A percentile compares a stretch with the other conserved stretches of the same genome.
Conservation (phyloP, 352 stramenopile genomes). For the Phytophthora brassicae region DNA sequence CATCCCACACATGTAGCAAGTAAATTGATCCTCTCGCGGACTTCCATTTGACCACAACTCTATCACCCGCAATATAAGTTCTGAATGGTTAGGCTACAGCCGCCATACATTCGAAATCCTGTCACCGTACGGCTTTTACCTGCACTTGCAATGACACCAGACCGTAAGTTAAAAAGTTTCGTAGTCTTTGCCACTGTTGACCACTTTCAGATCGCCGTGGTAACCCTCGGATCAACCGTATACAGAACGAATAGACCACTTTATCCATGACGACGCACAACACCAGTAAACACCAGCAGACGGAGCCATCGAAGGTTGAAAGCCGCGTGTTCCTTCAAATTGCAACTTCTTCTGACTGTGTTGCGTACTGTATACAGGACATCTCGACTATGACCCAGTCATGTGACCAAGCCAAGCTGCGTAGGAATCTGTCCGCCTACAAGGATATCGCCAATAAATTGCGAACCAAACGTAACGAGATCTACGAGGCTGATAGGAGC, state of each 20-base stretch:
- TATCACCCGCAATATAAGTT: background rate
- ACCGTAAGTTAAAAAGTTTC: too few species aligned
- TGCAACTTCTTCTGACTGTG: constrained; percentile 1
- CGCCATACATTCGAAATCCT: constrained; percentile 24
- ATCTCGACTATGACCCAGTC: background rate
- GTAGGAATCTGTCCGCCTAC: constrained; percentile 11
- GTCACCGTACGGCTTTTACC: constrained; percentile 5
- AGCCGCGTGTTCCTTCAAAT: background rate
- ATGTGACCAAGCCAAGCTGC: constrained; percentile 13
- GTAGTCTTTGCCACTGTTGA: background rate
- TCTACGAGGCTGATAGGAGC: constrained; percentile 14
- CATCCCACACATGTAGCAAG: background rate
- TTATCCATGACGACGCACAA: background rate
- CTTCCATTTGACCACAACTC: background rate
- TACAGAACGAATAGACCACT: constrained; percentile 10
- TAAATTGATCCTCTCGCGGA: background rate
- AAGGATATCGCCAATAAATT: constrained; percentile 5
- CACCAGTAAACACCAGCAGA: background rate
- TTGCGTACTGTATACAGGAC: background rate
- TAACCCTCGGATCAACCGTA: background rate
- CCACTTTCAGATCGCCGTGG: constrained; percentile 7
- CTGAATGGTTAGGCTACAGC: background rate
- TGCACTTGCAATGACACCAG: constrained; percentile 15
- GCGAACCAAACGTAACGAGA: constrained; percentile 9
- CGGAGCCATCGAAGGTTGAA: background rate